Percentiles rank a stretch among this genome's conserved stretches.
Evolutionary conservation across 768 basidiomycete genomes (phyloP).

Genomic region (Naganishia onofrii): DNA sequence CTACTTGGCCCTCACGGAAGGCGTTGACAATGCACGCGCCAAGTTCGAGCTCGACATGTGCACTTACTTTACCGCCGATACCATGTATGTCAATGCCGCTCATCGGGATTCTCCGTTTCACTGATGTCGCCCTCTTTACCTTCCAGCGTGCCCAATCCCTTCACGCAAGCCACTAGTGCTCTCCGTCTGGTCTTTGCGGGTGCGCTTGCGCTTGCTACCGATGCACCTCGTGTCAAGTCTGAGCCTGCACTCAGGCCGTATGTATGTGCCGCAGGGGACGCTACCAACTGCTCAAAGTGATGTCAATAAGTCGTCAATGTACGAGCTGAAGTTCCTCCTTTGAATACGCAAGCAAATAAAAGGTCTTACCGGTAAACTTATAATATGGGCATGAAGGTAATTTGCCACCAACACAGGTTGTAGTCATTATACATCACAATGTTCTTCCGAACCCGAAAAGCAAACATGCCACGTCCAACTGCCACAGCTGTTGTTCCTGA

Average conservation of each 20-base stretch:
- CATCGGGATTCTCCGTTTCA: not conserved
- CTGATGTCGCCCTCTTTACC: not conserved
- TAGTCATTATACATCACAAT: too few species aligned
- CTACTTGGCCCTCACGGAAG: slow-evolving; percentile 37
- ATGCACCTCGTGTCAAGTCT: slow-evolving; percentile 22
- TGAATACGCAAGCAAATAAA: not conserved
- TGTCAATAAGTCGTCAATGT: not conserved
- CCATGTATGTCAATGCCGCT: slow-evolving; percentile 20
- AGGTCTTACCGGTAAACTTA: too few species aligned
- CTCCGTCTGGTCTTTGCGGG: slow-evolving; percentile 30
- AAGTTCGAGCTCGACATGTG: slow-evolving; percentile 33
- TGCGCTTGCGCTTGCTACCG: slow-evolving; percentile 30
- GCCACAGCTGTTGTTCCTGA: too few species aligned
- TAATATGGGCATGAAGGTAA: too few species aligned
- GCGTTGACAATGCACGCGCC: slow-evolving; percentile 25
- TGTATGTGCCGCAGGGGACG: slow-evolving; percentile 20
- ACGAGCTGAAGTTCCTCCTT: not conserved
- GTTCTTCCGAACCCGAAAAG: too few species aligned
- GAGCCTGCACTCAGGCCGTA: slow-evolving; percentile 35
- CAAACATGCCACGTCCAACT: too few species aligned
- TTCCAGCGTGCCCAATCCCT: slow-evolving; percentile 31
- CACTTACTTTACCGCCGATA: slow-evolving; percentile 31
- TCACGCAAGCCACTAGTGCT: slow-evolving; percentile 30
- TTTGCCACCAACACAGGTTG: too few species aligned
- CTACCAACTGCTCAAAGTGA: slow-evolving; percentile 2